Evolutionary conservation across 257 asterid genomes (phyloP).

Genomic region (Catharanthus roseus): DNA sequence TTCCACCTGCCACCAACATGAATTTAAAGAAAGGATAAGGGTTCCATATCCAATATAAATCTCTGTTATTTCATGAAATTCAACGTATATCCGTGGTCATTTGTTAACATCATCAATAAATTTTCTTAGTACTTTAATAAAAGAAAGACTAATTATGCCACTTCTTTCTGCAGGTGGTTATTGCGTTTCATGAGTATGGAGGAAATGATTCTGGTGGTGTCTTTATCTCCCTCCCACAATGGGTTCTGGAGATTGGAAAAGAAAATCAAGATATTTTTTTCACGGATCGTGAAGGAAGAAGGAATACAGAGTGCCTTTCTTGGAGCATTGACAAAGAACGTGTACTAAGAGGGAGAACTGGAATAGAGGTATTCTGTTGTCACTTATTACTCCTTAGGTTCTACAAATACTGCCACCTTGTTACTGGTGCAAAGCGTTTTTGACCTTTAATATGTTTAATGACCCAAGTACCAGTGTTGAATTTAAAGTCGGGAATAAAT

Average conservation of each 20-base stretch:
- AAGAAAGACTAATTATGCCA: neutral
- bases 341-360: conserved; percentile 69
- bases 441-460: neutral
- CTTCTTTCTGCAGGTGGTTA: conserved; percentile 45
- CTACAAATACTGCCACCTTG: neutral
- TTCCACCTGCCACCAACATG: too few species aligned
- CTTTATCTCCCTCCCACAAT: conserved; percentile 61
- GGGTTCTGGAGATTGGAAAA: conserved; percentile 77
- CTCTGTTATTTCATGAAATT: neutral
- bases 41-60: neutral
- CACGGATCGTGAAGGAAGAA: conserved; percentile 75
- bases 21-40: neutral
- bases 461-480: neutral
- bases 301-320: conserved; percentile 70
- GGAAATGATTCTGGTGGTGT: conserved; percentile 57
- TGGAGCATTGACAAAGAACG: conserved; percentile 78
- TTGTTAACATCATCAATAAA: neutral
- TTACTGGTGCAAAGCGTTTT: neutral
- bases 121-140: neutral
- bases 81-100: neutral
- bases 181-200: conserved; percentile 70
- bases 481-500: neutral
- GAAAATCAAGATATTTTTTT: conserved; percentile 70
- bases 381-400: neutral
- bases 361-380: conserved; percentile 50